These are phyloP conservation scores for Symbiodinium pilosum DNA, from an alignment of 73 alveolate species.

Conservation along the genomic window DNA sequence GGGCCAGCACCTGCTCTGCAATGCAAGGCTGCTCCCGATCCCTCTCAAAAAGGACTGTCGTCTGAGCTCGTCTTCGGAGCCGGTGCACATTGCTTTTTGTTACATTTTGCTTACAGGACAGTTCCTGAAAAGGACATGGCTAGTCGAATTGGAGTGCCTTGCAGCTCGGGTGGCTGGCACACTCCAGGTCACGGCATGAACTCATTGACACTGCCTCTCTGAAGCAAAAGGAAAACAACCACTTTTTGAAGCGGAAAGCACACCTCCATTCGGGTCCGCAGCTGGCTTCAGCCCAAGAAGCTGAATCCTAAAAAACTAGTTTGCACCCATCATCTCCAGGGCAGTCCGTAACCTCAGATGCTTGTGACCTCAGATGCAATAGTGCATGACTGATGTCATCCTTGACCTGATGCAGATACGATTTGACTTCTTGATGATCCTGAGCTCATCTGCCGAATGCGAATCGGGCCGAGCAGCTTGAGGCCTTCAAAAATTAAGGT, in stretches of 20 bases:
- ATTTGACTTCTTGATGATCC: not conserved
- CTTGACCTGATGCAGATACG: no score
- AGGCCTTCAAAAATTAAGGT: no score
- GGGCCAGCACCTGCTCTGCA: slow-evolving; percentile 1
- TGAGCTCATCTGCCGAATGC: not conserved
- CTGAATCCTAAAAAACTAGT: not conserved
- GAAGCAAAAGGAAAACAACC: no score
- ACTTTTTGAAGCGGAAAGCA: no score
- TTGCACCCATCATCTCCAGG: not conserved
- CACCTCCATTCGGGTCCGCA: no score
- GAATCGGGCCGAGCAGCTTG: not conserved
- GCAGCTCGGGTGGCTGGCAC: not conserved
- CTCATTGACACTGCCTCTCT: not conserved
- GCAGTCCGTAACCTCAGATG: not conserved
- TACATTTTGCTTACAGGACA: no score
- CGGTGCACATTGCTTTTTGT: no score
- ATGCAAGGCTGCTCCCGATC: not conserved
- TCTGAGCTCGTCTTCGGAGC: no score
- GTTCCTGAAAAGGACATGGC: not conserved
- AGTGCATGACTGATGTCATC: no score
- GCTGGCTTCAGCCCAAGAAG: not conserved
- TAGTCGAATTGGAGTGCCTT: not conserved
- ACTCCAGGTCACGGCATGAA: not conserved
- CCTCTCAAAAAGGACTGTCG: not conserved
- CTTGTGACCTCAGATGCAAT: not conserved